Base-by-base conservation (phyloP, 108 stramenopile genomes). In the Chaetoceros tenuissimus region DNA sequence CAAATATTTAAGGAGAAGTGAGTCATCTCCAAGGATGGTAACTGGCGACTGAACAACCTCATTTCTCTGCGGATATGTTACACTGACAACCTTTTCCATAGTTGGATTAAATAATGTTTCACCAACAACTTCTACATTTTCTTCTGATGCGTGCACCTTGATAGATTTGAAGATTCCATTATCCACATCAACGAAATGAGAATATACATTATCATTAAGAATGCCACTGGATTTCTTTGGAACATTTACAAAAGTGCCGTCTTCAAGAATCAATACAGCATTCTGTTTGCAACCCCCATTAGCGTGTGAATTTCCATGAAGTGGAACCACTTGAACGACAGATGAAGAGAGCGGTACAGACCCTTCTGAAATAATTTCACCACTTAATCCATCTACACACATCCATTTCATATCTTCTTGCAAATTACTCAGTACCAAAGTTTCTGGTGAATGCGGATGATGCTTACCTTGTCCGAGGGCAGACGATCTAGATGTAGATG, bases 1-100 rank as follows among this genome's bases (percentile, higher is more conserved):
- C 40, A 96, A 64, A 66, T 98, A 98, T 62, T 95, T 96, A 59
- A 95, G 70, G 30, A 98, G 67, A 21, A 98, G 67, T 5, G 94
- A 84, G 61, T 94, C 89, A 73, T 98, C 97, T 13, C 97, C 97
- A 19, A 96, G 64, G 3, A 89, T 77, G 26, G 71, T 74, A 24
- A 82, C 79, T 17, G 88, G 85, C 19, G 88, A 77, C 56, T 85
- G 84, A 43, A 92, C 62, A 2, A 74, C 76, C 55, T 94, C 96
- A 13, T 84, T 74, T 25, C 87, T 72, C 24, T 48, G 67, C 8
- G 91, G 91, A 60, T 92, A 87, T 0, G 81, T 74, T 2, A 88
- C 74, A 49, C 67, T 71, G 26, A 87, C 70, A 63, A 92, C 86
- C 7, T 40, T 63, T 70, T 92, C 91, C 23, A 77, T 80, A 0